Evolutionary conservation across 176 grass and related monocot genomes (phyloP).

Genomic region (Olyra latifolia): DNA sequence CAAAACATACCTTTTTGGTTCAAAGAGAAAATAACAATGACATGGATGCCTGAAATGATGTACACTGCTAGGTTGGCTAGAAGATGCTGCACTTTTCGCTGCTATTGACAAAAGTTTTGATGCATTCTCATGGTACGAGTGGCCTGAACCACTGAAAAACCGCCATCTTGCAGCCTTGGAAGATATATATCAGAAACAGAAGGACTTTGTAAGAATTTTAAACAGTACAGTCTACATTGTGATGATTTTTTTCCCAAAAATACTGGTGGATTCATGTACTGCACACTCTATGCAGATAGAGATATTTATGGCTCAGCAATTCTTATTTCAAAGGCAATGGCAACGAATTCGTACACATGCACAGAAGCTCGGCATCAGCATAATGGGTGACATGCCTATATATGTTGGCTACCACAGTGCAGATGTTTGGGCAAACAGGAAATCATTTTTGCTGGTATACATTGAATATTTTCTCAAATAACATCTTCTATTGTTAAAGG

Average conservation of each 20-base stretch:
- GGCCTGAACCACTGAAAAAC: constrained; percentile 97
- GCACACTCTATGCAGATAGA: constrained; percentile 64
- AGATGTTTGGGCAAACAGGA: constrained; percentile 97
- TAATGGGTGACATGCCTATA: constrained; percentile 99
- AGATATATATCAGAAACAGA: constrained; percentile 71
- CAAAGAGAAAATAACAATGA: background rate
- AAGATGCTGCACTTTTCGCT: constrained; percentile 98
- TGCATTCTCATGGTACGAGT: constrained; percentile 74
- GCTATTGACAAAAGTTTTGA: constrained; percentile 76
- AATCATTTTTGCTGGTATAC: constrained; percentile 91
- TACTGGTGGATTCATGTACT: constrained; percentile 3
- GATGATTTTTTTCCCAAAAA: background rate
- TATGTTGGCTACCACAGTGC: constrained; percentile 98
- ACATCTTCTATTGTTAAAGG: constrained; percentile 13
- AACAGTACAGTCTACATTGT: constrained; percentile 17
- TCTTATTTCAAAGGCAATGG: constrained; percentile 98
- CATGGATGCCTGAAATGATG: background rate
- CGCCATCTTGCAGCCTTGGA: constrained; percentile 86
- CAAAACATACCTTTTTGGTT: background rate
- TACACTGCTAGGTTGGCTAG: constrained; percentile 75
- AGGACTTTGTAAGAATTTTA: constrained; percentile 70
- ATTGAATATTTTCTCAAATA: constrained; percentile 3
- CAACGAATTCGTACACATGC: constrained; percentile 70
- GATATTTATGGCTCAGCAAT: constrained; percentile 82
- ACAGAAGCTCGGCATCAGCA: constrained; percentile 75